Base-by-base conservation (phyloP, 768 basidiomycete species). In the Suillus alpinus region DNA sequence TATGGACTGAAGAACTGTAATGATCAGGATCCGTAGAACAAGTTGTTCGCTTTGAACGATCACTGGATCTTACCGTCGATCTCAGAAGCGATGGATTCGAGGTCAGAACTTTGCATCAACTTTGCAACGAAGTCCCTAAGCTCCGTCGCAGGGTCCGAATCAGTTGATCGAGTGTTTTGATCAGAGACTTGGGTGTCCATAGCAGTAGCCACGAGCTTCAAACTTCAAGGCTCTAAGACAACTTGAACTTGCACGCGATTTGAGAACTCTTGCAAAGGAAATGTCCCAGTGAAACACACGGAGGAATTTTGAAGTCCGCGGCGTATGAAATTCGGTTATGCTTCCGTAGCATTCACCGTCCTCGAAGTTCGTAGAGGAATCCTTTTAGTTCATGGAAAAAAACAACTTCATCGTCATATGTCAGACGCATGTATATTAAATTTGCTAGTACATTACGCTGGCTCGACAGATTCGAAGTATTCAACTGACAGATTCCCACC, bases 1-100 rank as follows among this genome's bases (percentile, higher is more conserved):
- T 66, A 94, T 94, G 29, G 90, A 90, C 69, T 86, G 87, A n/a
- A 94, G 75, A 16, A 89, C 92, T 73, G 50, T 16, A 36, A 41
- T 89, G 68, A 62, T 47, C 34, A 51, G 49, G 57, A 44, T 49
- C 57, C 34, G 12, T 41, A 23, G 57, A 65, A 56, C 31, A 40
- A 57, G 23, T 57, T 58, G 59, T 23, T 14, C 7, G 26, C 23
- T 58, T 20, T 57, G 13, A 29, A 18, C 46, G 44, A 57, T 56
- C 40, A 60, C n/a, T n/a, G n/a, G 37, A 62, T 50, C 64, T 60
- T 58, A 77, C 81, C 81, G 62, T 74, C 76, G 14, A 84, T 75
- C 75, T 84, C 83, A 39, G 76, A 77, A 50, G 77, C 80, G 29
- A 82, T 73, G 39, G 76, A 68, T 62, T 81, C 82, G 65, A 74